phyloP scores from a whole-genome alignment of 192 early-diverging fungal species.

The Coemansia sp. region DNA sequence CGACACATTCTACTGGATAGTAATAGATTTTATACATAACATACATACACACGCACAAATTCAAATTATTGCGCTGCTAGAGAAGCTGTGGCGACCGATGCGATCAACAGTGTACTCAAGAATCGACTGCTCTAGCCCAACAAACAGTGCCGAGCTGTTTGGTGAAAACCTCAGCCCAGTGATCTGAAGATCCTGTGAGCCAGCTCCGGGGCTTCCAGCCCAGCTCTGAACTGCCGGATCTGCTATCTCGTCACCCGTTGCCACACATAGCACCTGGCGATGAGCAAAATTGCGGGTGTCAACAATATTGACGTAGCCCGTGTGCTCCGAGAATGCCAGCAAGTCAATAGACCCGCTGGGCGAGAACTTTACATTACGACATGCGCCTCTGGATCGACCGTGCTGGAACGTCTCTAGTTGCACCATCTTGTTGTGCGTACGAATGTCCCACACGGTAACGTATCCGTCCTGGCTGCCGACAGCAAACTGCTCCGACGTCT shows the following conservation, averaged over 20 bases:
- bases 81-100: constrained; percentile 73
- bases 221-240: constrained; percentile 1
- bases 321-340: constrained; percentile 70
- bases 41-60: too few relatives aligned
- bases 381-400: constrained; percentile 59
- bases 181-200: constrained; percentile 69
- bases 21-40: background rate
- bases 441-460: constrained; percentile 91
- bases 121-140: constrained; percentile 82
- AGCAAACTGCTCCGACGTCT: constrained; percentile 89
- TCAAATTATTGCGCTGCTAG: constrained; percentile 66
- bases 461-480: constrained; percentile 94
- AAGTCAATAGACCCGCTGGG: constrained; percentile 87
- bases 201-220: constrained; percentile 16
- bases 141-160: constrained; percentile 81
- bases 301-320: constrained; percentile 78
- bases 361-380: constrained; percentile 91
- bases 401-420: constrained; percentile 69
- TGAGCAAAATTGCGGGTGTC: constrained; percentile 87
- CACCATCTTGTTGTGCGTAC: constrained; percentile 69
- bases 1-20: background rate
- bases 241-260: constrained; percentile 34
- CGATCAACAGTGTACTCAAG: constrained; percentile 84
- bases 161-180: constrained; percentile 82
- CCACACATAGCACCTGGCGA: constrained; percentile 77